Base-by-base conservation (phyloP, 305 asterid genomes). In the Fraxinus paxiana region DNA sequence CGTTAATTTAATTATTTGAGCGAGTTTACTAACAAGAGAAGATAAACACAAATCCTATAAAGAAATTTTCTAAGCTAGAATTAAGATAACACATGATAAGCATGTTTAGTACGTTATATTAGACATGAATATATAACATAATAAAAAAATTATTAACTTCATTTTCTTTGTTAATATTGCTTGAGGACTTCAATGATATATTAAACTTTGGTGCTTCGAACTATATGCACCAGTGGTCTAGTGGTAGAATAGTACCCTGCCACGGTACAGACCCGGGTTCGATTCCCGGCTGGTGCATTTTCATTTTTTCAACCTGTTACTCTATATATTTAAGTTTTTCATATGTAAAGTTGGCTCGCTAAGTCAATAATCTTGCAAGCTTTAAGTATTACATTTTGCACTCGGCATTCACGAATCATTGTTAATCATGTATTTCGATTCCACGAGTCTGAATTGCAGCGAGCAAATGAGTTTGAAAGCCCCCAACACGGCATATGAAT, bases 231-330 rank as follows among this genome's bases (percentile, higher is more conserved):
- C 92, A 84, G 89, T 88, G 90, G 90, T 87, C 90, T 88, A 87
- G 88, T 87, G 85, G 86, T 90, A 89, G 90, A 89, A 90, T 89
- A 84, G 89, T 87, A 89, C 89, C 90, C 88, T 89, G 91, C 91
- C 91, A 88, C 91, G 88, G 90, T 87, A 92, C 90, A 87, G 91
- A 85, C 90, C 92, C 77, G 92, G 87, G 94, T 87, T 90, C 86
- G 88, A 91, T 90, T 88, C 91, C 89, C 83, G 90, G 90, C 90
- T 90, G 90, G 87, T 91, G 90, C 91, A 87, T 6, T 0, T 26
- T 26, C 34, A 1, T 37, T 8, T 37, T 37, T 37, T 37, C 13
- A 37, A 8, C 46, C 46, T 37, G 43, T 37, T 37, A 6, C 43
- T 37, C 12, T 35, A 35, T 6, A 35, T 35, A 35, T 35, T 35